Base-by-base conservation (phyloP, 257 asterid species). In the Anisodus tanguticus region DNA sequence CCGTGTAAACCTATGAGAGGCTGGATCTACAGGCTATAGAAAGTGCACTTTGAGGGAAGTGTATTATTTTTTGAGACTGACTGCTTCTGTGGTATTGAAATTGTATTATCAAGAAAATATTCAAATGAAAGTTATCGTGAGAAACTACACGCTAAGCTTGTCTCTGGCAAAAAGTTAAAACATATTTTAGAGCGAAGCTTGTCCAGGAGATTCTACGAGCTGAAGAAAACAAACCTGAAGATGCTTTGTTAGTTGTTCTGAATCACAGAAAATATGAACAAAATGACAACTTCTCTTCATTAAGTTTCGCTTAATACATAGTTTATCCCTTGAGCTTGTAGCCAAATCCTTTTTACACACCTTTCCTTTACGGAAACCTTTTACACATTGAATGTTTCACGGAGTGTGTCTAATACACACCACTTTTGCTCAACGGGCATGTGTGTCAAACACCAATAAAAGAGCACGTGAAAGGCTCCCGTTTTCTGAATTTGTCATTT, bases 401-500 rank as follows among this genome's bases (percentile, higher is more conserved):
- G 5, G 19, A 66, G 47, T 12, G 47, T 66, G 71, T 26, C 4
- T 64, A 64, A 64, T 31, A 11, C 43, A 26, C 4, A 35, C 72
- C 72, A 66, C 76, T 37, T 68, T 37, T 67, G 76, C 22, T 35
- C 47, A 68, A 15, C 26, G 15, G 53, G 26, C 13, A 39, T 68
- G 53, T 68, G 76, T 3, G 12, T 7, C 77, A 68, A 39, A 45
- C 77, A 39, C 77, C 39, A 39, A 68, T 12, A 39, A 68, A 68
- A 8, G n/a, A 68, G 77, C 0, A 6, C 13, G 22, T 68, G 77
- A 68, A 68, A 68, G 19, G 13, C 3, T 39, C 58, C 86, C 94
- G 88, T 89, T 87, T 51, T 12, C 88, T 66, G 87, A 86, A 85
- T 55, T 68, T 78, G 78, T 69, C 35, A 81, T 53, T 16, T 81